Percentiles rank a stretch among this genome's conserved stretches.
These are phyloP conservation scores for Citrullus amarus DNA, from an alignment of 306 rosid genomes.

Conservation along the genomic window DNA sequence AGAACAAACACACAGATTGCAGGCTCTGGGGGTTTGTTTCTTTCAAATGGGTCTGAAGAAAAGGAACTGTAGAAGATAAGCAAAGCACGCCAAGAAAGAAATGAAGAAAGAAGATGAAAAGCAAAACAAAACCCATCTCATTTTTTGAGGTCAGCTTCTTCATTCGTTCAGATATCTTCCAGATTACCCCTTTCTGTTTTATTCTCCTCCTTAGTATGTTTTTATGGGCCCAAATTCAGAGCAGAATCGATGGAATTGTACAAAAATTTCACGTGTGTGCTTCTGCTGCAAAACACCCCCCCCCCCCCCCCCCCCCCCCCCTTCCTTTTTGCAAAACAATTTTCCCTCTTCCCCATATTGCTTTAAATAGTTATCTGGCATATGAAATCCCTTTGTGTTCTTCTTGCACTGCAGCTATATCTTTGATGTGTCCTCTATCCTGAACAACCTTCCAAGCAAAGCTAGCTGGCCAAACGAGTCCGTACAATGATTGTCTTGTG, in stretches of 20 bases:
- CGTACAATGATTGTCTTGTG: conserved; percentile 19
- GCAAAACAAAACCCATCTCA: background rate
- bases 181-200: conserved; percentile 1
- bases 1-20: background rate
- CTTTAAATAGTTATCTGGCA: conserved; percentile 13
- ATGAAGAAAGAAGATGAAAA: background rate
- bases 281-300: conserved; percentile 2
- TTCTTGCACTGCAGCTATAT: conserved; percentile 22
- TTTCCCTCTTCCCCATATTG: conserved; percentile 4
- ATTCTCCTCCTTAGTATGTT: conserved; percentile 14
- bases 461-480: conserved; percentile 31
- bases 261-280: conserved; percentile 30
- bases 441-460: conserved; percentile 48
- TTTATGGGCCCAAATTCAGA: conserved; percentile 33
- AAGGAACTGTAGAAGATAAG: background rate
- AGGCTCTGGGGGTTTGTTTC: background rate
- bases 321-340: background rate
- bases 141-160: background rate
- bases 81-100: background rate
- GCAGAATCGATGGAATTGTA: conserved; percentile 22
- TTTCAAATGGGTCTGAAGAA: background rate
- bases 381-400: conserved; percentile 18
- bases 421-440: conserved; percentile 36
- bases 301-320: background rate
- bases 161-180: background rate